Conservation (phyloP, 768 basidiomycete species). For the Udeniomyces megalosporus region DNA sequence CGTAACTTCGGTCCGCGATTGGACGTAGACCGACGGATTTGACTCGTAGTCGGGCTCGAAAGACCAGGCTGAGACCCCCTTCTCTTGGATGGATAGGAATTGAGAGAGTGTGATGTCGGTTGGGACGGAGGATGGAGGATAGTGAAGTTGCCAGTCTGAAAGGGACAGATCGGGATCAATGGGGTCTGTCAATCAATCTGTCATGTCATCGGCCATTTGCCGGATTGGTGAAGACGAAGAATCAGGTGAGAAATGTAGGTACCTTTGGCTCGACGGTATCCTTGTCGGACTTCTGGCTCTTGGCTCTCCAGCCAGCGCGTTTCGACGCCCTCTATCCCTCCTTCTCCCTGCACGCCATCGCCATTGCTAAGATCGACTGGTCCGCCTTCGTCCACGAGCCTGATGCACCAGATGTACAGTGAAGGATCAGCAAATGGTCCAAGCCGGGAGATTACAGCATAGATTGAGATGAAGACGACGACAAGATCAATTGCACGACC, state of each 20-base stretch:
- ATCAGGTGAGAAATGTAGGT: conserved; percentile 19
- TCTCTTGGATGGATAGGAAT: conserved; percentile 97
- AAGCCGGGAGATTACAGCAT: too few species aligned
- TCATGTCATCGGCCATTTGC: too few species aligned
- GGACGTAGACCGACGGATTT: conserved; percentile 77
- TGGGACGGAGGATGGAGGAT: conserved; percentile 82
- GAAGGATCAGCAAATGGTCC: too few species aligned
- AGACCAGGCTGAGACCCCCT: conserved; percentile 97
- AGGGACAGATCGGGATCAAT: background rate
- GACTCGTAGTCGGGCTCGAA: conserved; percentile 98
- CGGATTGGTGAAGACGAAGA: too few species aligned
- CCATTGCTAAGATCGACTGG: conserved; percentile 86
- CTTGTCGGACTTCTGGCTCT: conserved; percentile 37
- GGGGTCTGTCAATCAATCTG: too few species aligned
- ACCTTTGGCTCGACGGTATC: conserved; percentile 82
- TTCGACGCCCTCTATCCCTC: conserved; percentile 84
- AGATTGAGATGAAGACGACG: too few species aligned
- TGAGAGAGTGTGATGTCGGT: conserved; percentile 97
- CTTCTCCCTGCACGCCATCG: conserved; percentile 69
- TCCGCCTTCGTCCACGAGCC: conserved; percentile 53
- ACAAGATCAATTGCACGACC: too few species aligned
- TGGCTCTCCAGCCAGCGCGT: conserved; percentile 80
- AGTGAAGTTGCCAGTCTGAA: conserved; percentile 46
- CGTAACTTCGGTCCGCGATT: conserved; percentile 89
- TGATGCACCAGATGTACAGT: too few species aligned